These are phyloP conservation scores for Aureobasidium sp. DNA, from an alignment of 2,329 filamentous ascomycete genomes.

Conservation along the genomic window DNA sequence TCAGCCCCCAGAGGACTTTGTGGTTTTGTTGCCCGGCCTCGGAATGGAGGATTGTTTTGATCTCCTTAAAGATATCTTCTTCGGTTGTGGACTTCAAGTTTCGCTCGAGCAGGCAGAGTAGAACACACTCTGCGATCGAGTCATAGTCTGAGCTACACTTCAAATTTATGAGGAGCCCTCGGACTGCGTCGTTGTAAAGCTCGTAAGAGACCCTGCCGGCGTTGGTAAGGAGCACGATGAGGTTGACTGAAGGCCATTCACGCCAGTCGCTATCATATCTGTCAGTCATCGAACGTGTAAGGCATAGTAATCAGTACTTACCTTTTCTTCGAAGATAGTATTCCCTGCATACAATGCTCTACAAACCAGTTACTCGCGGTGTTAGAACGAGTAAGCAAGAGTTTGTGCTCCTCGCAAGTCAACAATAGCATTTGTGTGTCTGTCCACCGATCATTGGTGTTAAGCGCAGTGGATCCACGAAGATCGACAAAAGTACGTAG, in stretches of 20 bases:
- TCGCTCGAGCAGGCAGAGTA: neutral
- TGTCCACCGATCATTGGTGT: neutral
- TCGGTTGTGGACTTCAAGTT: neutral
- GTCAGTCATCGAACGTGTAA: neutral
- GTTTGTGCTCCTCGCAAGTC: neutral
- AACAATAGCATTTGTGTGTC: neutral
- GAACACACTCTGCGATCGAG: neutral
- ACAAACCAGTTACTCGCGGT: neutral
- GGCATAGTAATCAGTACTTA: neutral
- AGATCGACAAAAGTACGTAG: constrained; percentile 10
- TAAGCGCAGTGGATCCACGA: neutral
- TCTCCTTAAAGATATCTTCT: neutral
- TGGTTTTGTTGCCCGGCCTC: neutral
- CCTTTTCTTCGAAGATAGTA: neutral
- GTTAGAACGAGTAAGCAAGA: neutral
- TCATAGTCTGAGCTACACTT: neutral
- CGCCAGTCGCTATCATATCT: neutral
- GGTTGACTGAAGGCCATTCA: neutral
- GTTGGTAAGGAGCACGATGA: neutral
- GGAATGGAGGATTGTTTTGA: neutral
- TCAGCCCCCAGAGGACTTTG: neutral
- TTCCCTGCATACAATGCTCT: neutral
- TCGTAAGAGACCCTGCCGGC: neutral
- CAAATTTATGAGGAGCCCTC: neutral
- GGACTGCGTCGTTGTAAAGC: neutral